These are phyloP conservation scores for Sporisorium graminicola DNA, from an alignment of 1,284 basidiomycete species.

Conservation along the genomic window DNA sequence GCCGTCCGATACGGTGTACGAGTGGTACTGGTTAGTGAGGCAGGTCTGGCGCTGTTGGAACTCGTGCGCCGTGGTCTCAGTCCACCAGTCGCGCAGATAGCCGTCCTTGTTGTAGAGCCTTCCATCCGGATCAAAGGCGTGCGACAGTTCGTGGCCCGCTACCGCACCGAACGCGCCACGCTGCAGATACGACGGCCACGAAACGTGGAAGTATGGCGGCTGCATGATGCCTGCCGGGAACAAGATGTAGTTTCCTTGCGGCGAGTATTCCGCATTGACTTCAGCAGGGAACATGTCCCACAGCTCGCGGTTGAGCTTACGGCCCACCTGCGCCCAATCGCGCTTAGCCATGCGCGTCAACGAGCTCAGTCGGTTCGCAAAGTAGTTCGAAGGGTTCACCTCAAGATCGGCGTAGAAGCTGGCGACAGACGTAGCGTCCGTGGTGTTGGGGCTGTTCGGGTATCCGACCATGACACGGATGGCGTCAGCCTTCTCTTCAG, in stretches of 20 bases:
- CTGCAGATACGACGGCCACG: slow-evolving; percentile 88
- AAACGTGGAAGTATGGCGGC: slow-evolving; percentile 87
- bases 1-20: slow-evolving; percentile 84
- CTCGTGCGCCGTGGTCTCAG: slow-evolving; percentile 79
- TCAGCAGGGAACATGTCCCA: slow-evolving; percentile 89
- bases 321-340: slow-evolving; percentile 82
- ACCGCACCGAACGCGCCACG: slow-evolving; percentile 76
- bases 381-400: slow-evolving; percentile 80
- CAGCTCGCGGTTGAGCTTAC: slow-evolving; percentile 78
- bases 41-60: slow-evolving; percentile 88
- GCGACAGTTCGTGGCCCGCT: slow-evolving; percentile 73
- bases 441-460: slow-evolving; percentile 86
- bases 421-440: slow-evolving; percentile 78
- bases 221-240: slow-evolving; percentile 96
- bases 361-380: slow-evolving; percentile 83
- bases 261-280: slow-evolving; percentile 69
- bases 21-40: slow-evolving; percentile 87
- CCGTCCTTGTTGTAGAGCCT: slow-evolving; percentile 75
- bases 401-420: slow-evolving; percentile 81
- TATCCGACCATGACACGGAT: slow-evolving; percentile 89
- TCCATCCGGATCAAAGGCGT: slow-evolving; percentile 93
- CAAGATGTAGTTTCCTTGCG: slow-evolving; percentile 78
- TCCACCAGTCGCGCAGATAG: slow-evolving; percentile 80
- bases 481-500: slow-evolving; percentile 86
- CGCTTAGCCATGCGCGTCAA: slow-evolving; percentile 71